Conservation (phyloP, 129 eudicot genomes). For the Mikania micrantha region DNA sequence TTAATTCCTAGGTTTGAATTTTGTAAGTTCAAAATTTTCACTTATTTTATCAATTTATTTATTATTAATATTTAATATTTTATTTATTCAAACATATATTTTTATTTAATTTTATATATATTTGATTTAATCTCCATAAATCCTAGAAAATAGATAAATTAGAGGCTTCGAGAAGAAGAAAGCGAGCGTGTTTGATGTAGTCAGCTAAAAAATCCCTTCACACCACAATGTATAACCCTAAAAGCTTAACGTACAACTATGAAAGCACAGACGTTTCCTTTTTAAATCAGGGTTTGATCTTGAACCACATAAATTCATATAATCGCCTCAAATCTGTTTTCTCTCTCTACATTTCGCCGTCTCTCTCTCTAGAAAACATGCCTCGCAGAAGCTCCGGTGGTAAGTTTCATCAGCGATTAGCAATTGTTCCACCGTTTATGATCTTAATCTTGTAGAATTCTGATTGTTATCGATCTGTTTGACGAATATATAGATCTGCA, state of each 20-base stretch:
- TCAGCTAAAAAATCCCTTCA: not conserved
- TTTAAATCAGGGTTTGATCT: slow-evolving; percentile 8
- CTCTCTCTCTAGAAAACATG: slow-evolving; percentile 27
- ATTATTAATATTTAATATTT: too few relatives aligned
- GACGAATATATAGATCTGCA: not conserved
- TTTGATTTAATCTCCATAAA: too few relatives aligned
- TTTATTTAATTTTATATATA: too few relatives aligned
- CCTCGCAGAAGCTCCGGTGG: slow-evolving; percentile 90
- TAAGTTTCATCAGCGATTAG: slow-evolving; percentile 12
- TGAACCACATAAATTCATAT: not conserved
- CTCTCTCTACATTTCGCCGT: not conserved
- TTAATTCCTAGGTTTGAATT: too few relatives aligned
- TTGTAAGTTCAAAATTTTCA: too few relatives aligned
- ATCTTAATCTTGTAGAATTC: not conserved
- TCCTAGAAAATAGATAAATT: not conserved
- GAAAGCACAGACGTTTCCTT: not conserved
- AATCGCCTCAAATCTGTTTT: not conserved
- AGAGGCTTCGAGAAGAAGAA: slow-evolving; percentile 11
- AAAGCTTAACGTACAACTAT: slow-evolving; percentile 3
- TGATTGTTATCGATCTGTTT: not conserved
- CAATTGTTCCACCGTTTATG: not conserved
- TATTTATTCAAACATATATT: too few relatives aligned
- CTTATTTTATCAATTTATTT: too few relatives aligned
- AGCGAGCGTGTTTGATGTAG: not conserved
- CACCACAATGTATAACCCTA: slow-evolving; percentile 6